Conservation (phyloP, 2,329 filamentous ascomycete species). For the Fusarium sp. region DNA sequence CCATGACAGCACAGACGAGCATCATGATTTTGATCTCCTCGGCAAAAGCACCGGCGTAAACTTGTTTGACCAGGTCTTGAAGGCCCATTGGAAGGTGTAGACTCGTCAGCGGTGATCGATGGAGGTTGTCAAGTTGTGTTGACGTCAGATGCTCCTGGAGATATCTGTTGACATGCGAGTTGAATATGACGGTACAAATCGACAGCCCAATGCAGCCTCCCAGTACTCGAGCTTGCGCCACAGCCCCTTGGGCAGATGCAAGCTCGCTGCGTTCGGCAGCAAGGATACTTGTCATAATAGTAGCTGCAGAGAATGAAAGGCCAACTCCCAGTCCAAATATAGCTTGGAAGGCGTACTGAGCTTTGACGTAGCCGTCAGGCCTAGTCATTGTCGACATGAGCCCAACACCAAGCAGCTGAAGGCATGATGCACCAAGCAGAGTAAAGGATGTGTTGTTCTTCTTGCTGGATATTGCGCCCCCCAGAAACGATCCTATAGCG, state of each 20-base stretch:
- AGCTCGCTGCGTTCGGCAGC: slow-evolving; percentile 60
- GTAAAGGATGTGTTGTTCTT: slow-evolving; percentile 66
- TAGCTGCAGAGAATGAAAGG: slow-evolving; percentile 67
- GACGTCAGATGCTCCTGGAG: slow-evolving; percentile 52
- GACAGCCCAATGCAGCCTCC: slow-evolving; percentile 71
- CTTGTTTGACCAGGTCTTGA: slow-evolving; percentile 51
- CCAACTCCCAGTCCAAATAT: slow-evolving; percentile 71
- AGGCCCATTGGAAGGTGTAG: slow-evolving; percentile 50
- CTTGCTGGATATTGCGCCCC: slow-evolving; percentile 65
- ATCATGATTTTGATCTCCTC: slow-evolving; percentile 61
- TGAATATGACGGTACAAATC: slow-evolving; percentile 70
- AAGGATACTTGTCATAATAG: slow-evolving; percentile 68
- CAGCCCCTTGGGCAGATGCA: slow-evolving; percentile 69
- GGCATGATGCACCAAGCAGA: slow-evolving; percentile 59
- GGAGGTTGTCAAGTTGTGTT: slow-evolving; percentile 56
- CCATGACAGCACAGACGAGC: slow-evolving; percentile 56
- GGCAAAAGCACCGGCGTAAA: slow-evolving; percentile 61
- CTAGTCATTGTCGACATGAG: slow-evolving; percentile 60
- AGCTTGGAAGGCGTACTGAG: slow-evolving; percentile 66
- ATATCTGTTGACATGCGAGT: slow-evolving; percentile 55
- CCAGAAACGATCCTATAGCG: slow-evolving; percentile 67
- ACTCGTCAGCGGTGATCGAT: slow-evolving; percentile 57
- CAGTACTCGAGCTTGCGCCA: slow-evolving; percentile 70
- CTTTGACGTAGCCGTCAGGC: slow-evolving; percentile 48
- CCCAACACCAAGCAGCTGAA: slow-evolving; percentile 66